Conservation (phyloP, 1,284 basidiomycete genomes). For the Pholiota adiposa region DNA sequence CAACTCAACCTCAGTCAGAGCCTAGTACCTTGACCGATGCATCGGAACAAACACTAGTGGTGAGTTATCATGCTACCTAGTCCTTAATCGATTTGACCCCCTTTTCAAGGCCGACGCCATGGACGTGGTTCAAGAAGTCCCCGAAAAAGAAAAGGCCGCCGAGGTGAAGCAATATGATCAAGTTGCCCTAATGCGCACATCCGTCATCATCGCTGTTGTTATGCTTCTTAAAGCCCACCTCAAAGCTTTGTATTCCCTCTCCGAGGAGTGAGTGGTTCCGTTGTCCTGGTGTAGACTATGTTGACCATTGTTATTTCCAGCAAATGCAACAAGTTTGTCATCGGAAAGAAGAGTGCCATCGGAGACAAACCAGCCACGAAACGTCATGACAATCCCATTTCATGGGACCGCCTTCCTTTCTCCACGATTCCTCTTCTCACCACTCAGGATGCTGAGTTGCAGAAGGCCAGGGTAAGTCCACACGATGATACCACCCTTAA, state of each 20-base stretch:
- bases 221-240: slow-evolving; percentile 86
- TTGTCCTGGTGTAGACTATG: slow-evolving; percentile 3
- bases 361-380: slow-evolving; percentile 82
- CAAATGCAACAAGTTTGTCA: slow-evolving; percentile 85
- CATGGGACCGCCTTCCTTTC: slow-evolving; percentile 75
- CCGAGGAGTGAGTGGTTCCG: slow-evolving; percentile 74
- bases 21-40: neutral
- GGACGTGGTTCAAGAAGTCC: slow-evolving; percentile 15
- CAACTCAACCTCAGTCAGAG: slow-evolving; percentile 6
- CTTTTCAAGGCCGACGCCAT: slow-evolving; percentile 14
- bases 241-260: slow-evolving; percentile 79
- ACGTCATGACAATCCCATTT: slow-evolving; percentile 62
- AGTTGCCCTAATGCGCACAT: slow-evolving; percentile 59
- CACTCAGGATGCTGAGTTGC: slow-evolving; percentile 57
- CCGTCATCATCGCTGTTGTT: slow-evolving; percentile 78
- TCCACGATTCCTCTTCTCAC: slow-evolving; percentile 62
- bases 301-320: slow-evolving; percentile 42
- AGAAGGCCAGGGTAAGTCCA: slow-evolving; percentile 58
- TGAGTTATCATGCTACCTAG: neutral
- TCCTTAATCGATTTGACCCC: neutral
- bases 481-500: neutral
- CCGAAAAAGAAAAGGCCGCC: slow-evolving; percentile 4
- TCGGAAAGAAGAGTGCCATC: slow-evolving; percentile 84
- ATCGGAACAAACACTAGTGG: neutral
- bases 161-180: slow-evolving; percentile 33